Conservation (phyloP, 1,139 yeast genomes). For the Hanseniaspora gamundiae region DNA sequence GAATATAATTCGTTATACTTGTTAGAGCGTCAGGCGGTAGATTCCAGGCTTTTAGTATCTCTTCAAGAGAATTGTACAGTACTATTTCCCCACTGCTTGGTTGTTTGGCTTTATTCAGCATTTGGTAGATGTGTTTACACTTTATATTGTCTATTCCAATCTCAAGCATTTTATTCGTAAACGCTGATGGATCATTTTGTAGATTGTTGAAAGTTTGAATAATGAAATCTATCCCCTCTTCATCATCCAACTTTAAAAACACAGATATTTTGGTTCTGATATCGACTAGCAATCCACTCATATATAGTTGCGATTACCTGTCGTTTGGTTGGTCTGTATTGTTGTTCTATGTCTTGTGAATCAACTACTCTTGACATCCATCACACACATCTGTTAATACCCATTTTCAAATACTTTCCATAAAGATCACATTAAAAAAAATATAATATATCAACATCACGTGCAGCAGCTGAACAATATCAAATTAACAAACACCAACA, state of each 20-base stretch:
- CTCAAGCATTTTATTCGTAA: not conserved
- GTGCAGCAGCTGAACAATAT: too few species aligned
- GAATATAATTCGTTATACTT: constrained; percentile 15
- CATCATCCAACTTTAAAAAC: not conserved
- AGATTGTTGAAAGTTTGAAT: not conserved
- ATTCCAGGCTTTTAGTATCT: not conserved
- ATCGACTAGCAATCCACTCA: too few species aligned
- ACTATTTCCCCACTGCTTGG: not conserved
- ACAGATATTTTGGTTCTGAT: not conserved
- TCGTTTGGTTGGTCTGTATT: not conserved
- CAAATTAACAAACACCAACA: not conserved
- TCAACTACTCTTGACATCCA: too few species aligned
- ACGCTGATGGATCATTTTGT: not conserved
- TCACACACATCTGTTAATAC: too few species aligned
- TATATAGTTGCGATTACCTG: too few species aligned
- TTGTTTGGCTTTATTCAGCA: not conserved
- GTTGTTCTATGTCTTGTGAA: too few species aligned
- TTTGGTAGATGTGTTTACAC: not conserved
- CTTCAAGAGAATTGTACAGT: not conserved
- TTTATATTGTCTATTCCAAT: not conserved
- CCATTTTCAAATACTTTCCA: too few species aligned
- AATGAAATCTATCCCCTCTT: not conserved
- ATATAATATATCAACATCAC: too few species aligned
- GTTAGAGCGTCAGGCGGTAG: not conserved
- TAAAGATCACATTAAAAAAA: too few species aligned